Evolutionary conservation across 495 filamentous ascomycete species (phyloP).

Genomic region (Hypoxylon cercidicola): DNA sequence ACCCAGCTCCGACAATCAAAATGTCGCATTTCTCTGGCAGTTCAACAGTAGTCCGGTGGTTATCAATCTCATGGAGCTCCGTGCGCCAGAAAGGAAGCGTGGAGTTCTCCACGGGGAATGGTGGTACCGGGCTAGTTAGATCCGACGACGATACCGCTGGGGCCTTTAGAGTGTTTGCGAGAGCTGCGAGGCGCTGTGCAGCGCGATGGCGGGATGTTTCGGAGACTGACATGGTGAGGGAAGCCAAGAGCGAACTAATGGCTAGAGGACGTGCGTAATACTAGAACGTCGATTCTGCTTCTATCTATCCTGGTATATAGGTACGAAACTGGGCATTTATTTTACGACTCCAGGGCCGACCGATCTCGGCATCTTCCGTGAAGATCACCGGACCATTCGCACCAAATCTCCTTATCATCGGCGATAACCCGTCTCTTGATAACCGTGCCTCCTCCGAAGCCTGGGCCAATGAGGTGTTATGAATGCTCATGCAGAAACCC

Average conservation of each 20-base stretch:
- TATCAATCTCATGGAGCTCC: constrained; percentile 27
- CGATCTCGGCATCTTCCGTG: neutral
- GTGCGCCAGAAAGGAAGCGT: constrained; percentile 10
- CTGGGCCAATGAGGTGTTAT: neutral
- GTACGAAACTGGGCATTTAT: neutral
- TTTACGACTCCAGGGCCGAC: neutral
- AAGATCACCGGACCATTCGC: neutral
- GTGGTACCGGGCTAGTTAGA: neutral
- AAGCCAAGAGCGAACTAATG: neutral
- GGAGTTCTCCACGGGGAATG: constrained; percentile 11
- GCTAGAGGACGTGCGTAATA: neutral
- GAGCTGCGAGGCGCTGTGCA: neutral
- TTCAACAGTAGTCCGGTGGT: constrained; percentile 38
- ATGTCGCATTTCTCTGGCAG: constrained; percentile 39
- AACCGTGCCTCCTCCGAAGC: neutral
- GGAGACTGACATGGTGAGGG: neutral
- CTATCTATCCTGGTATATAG: no score
- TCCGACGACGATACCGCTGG: neutral
- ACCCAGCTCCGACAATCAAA: constrained; percentile 41
- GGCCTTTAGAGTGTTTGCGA: neutral
- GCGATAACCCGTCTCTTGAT: neutral
- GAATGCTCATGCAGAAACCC: neutral
- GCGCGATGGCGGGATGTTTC: neutral
- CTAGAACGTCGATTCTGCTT: no score
- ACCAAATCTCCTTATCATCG: neutral